Base-by-base conservation (phyloP, 2,329 filamentous ascomycete species). In the Plenodomus tracheiphilus region DNA sequence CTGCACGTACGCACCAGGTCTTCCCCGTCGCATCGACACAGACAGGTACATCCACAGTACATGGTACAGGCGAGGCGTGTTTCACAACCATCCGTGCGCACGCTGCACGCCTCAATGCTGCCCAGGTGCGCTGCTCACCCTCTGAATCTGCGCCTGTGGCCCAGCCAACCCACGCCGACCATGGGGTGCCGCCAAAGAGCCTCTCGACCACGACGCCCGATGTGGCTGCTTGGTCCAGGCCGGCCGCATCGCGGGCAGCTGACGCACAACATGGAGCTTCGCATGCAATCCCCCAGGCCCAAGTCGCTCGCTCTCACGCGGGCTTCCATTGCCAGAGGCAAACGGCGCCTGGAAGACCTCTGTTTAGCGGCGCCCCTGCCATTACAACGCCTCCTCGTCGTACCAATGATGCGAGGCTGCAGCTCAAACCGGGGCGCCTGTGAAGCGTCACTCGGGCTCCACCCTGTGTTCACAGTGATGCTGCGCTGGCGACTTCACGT, bases 401-500 rank as follows among this genome's bases (percentile, higher is more conserved):
- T 49, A 52, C 43, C 44, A 39, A 47, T 52, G 46, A 48, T 49
- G 53, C 50, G 40, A 53, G 48, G 48, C 58, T 56, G 56, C 51
- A 41, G 46, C 44, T 41, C 44, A 45, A 47, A 53, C 46, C 46
- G 46, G 56, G 42, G 53, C 48, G 44, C 51, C 51, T 51, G 53
- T 36, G 43, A 41, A 43, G 42, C 21, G 30, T 35, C 36, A 25
- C 22, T 18, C n/a, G 37, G 5, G 38, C 50, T 46, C 54, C 56
- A 48, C 52, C 37, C 40, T 56, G 51, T 62, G 47, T 56, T 50
- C 56, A 47, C 50, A 44, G 22, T 51, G 21, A 53, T 66, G 61
- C 58, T 66, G 56, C 56, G 59, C 54, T 67, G 64, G 58, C 53
- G 53, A n/a, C n/a, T n/a, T n/a, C n/a, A n/a, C 47, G 39, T 50